These are phyloP conservation scores for Laetiporus sulphureus DNA, from an alignment of 1,284 basidiomycete genomes.

Conservation along the genomic window DNA sequence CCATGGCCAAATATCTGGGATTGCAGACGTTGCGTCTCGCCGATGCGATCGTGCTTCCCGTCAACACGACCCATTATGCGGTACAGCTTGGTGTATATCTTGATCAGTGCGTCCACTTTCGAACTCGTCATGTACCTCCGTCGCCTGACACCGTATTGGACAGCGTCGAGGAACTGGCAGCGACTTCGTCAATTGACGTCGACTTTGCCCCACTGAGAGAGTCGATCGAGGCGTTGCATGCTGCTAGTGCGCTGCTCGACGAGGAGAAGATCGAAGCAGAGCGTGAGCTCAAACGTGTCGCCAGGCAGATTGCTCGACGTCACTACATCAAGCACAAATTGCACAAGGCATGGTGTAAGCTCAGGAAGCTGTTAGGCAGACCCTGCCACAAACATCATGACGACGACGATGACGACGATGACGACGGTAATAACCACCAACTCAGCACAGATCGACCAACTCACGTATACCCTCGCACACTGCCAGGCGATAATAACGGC, in stretches of 20 bases:
- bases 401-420: background rate
- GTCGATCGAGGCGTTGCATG: constrained; percentile 46
- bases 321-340: constrained; percentile 18
- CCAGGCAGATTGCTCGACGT: constrained; percentile 27
- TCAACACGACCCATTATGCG: constrained; percentile 75
- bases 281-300: constrained; percentile 19
- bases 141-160: background rate
- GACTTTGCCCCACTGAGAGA: constrained; percentile 30
- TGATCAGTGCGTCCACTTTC: constrained; percentile 30
- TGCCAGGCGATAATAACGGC: background rate
- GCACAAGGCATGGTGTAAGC: constrained; percentile 17
- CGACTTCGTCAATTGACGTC: constrained; percentile 17
- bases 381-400: constrained; percentile 12
- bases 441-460: background rate
- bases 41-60: constrained; percentile 52
- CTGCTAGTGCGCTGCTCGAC: constrained; percentile 50
- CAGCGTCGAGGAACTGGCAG: constrained; percentile 29
- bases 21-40: constrained; percentile 56
- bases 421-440: background rate
- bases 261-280: constrained; percentile 37
- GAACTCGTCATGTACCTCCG: background rate
- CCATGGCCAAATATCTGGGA: constrained; percentile 63
- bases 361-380: constrained; percentile 21
- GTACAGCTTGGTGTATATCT: constrained; percentile 44
- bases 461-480: constrained; percentile 3